Percentiles rank a stretch among this genome's conserved stretches.
These are phyloP conservation scores for Agaricales sp. DNA, from an alignment of 1,284 basidiomycete species.

Conservation along the genomic window DNA sequence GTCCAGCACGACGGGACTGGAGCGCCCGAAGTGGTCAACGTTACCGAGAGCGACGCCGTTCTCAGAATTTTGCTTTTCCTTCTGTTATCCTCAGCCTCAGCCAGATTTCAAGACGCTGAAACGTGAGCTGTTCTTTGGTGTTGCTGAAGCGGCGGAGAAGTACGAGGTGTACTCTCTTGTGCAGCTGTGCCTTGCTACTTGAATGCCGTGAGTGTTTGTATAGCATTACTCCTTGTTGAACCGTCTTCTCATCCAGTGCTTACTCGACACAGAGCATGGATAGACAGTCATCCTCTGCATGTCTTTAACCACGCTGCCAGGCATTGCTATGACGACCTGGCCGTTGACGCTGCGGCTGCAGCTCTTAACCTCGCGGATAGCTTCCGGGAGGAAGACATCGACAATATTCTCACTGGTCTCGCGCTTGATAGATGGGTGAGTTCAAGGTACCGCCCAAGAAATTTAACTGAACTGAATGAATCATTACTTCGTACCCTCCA, in stretches of 20 bases:
- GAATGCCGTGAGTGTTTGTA: not conserved
- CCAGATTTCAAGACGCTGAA: not conserved
- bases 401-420: not conserved
- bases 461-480: not conserved
- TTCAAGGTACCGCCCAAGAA: not conserved
- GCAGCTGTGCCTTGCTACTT: not conserved
- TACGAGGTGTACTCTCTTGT: not conserved
- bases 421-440: not conserved
- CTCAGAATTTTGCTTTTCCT: not conserved
- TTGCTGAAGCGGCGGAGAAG: not conserved
- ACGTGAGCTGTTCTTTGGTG: not conserved
- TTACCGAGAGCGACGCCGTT: too few relatives aligned
- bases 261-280: too few relatives aligned
- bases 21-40: not conserved
- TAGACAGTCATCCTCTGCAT: not conserved
- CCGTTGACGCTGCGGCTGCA: not conserved
- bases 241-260: not conserved
- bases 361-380: not conserved
- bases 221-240: not conserved
- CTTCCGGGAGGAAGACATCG: too few relatives aligned
- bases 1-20: not conserved
- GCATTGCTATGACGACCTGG: not conserved
- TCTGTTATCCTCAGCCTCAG: constrained; percentile 3
- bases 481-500: not conserved
- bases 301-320: not conserved